These are phyloP conservation scores for Chamaecyparis obtusa DNA, from an alignment of 75 land plant genomes.

Conservation along the genomic window DNA sequence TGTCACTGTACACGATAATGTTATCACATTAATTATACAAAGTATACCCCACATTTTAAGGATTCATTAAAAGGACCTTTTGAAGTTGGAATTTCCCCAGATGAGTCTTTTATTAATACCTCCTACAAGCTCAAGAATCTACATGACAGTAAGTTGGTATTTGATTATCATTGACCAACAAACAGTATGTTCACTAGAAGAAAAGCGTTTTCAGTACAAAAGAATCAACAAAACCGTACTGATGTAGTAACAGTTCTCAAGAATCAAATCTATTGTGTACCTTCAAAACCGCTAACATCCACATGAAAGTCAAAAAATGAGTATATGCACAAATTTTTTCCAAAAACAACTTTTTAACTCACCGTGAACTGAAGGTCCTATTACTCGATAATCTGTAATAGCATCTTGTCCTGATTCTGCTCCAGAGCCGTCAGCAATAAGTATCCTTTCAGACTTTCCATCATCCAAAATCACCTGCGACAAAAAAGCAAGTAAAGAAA, in stretches of 20 bases:
- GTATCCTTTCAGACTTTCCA: constrained; percentile 8
- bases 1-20: no score
- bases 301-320: not conserved
- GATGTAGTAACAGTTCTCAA: not conserved
- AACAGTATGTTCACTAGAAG: not conserved
- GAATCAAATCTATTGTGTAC: not conserved
- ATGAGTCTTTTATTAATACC: no score
- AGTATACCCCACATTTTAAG: no score
- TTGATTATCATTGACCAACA: no score
- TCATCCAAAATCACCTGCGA: constrained; percentile 5
- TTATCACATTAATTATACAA: no score
- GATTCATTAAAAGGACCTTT: no score
- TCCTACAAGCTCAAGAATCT: no score
- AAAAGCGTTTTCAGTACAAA: not conserved
- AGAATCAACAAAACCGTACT: not conserved
- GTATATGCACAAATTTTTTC: not conserved
- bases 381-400: constrained; percentile 9
- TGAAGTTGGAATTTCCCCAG: no score
- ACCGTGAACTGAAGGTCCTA: constrained; percentile 10
- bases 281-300: not conserved
- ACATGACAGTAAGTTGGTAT: no score
- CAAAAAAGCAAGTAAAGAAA: not conserved
- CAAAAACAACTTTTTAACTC: not conserved
- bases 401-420: constrained; percentile 1
- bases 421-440: not conserved